Evolutionary conservation across 129 eudicot species (phyloP).

Genomic region (Calendula officinalis): DNA sequence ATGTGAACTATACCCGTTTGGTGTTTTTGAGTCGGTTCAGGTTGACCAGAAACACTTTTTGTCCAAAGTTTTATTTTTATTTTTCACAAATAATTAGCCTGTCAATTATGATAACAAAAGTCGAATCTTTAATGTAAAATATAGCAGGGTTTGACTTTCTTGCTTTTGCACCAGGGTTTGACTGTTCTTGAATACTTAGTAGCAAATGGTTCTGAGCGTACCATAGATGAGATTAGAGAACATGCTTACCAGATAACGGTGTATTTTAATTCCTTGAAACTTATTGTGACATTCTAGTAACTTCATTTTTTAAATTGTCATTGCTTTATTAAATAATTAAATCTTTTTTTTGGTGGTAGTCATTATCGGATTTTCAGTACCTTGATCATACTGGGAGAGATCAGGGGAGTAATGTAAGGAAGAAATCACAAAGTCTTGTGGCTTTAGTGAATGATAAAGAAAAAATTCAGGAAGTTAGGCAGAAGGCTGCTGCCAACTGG

Average conservation of each 20-base stretch:
- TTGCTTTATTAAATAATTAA: neutral
- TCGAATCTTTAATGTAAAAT: constrained; percentile 8
- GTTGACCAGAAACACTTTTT: neutral
- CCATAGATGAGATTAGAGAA: constrained; percentile 86
- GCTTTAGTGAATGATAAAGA: constrained; percentile 87
- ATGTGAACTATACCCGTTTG: neutral
- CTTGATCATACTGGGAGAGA: constrained; percentile 89
- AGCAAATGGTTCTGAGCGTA: constrained; percentile 97
- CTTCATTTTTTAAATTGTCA: constrained; percentile 1
- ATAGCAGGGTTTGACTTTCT: constrained; percentile 4
- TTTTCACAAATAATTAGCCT: neutral
- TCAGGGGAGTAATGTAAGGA: constrained; percentile 92
- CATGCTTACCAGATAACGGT: constrained; percentile 92
- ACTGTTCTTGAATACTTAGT: constrained; percentile 94
- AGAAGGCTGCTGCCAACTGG: constrained; percentile 93
- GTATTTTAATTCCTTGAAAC: constrained; percentile 24
- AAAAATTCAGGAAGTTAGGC: constrained; percentile 80
- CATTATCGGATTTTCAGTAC: constrained; percentile 88
- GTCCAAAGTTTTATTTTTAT: neutral
- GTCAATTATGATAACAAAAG: neutral
- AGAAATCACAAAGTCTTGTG: constrained; percentile 88
- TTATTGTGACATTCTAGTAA: constrained; percentile 6
- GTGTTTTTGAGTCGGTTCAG: neutral
- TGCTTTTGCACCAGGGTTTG: constrained; percentile 64
- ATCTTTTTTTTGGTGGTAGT: constrained; percentile 38